Percentiles rank a stretch among this genome's conserved stretches.
Conservation (phyloP, 2,329 filamentous ascomycete species). For the Aspergillus ibericus region DNA sequence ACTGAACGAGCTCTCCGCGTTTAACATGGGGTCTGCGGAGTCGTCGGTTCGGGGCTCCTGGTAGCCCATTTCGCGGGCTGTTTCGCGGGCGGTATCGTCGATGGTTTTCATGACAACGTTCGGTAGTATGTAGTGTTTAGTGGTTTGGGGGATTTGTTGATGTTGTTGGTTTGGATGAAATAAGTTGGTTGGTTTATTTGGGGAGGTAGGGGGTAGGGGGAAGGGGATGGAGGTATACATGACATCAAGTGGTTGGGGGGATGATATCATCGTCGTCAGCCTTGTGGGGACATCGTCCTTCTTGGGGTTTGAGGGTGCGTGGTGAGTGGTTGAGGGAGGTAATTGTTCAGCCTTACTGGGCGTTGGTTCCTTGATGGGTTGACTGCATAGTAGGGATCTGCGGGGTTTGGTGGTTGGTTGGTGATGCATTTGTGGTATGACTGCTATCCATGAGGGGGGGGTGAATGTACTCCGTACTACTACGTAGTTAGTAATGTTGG, state of each 20-base stretch:
- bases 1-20: conserved; percentile 1
- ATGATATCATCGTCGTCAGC: conserved; percentile 14
- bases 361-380: not conserved
- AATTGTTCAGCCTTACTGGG: not conserved
- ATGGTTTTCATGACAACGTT: not conserved
- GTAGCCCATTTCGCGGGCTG: not conserved
- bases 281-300: not conserved
- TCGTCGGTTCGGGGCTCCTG: not conserved
- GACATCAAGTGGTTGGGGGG: conserved; percentile 7
- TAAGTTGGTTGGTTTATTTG: not conserved
- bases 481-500: no score
- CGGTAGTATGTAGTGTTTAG: no score
- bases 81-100: not conserved
- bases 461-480: no score
- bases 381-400: no score
- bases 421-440: no score
- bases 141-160: no score
- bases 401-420: no score
- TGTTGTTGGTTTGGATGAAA: no score
- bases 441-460: no score
- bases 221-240: not conserved
- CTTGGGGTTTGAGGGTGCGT: not conserved
- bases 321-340: not conserved
- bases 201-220: no score
- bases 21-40: not conserved